phyloP scores from a whole-genome alignment of 2,329 filamentous ascomycete species.

The Pezicula neosporulosa region DNA sequence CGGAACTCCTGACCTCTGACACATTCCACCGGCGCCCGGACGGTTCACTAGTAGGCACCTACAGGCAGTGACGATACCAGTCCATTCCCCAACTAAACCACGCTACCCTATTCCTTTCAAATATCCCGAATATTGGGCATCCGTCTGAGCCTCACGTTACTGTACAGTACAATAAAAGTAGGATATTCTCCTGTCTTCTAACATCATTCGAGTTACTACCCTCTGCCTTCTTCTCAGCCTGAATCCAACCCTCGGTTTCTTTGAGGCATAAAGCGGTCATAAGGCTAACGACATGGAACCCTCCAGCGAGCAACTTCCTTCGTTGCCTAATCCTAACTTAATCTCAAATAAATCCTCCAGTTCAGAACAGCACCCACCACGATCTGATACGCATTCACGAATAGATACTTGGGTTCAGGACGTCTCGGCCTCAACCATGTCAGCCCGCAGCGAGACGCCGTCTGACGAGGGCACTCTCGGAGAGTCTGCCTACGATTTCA shows the following conservation, averaged over 20 bases:
- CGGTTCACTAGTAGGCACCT: too few relatives aligned
- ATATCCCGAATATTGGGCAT: too few relatives aligned
- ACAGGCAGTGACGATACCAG: too few relatives aligned
- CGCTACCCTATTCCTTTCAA: too few relatives aligned
- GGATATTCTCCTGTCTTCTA: too few relatives aligned
- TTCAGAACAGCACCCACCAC: constrained; percentile 20
- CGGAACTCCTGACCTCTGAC: too few relatives aligned
- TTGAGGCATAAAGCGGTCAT: constrained; percentile 1
- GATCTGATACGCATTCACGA: constrained; percentile 21
- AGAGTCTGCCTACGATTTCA: constrained; percentile 30
- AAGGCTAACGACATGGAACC: constrained; percentile 29
- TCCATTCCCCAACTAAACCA: too few relatives aligned
- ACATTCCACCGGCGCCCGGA: too few relatives aligned
- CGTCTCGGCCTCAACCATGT: constrained; percentile 22
- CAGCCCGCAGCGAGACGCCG: constrained; percentile 20
- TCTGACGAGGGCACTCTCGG: constrained; percentile 26
- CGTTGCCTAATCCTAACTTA: constrained; percentile 7
- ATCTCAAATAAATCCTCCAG: constrained; percentile 10
- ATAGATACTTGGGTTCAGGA: constrained; percentile 25
- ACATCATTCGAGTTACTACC: too few relatives aligned
- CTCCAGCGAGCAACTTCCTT: constrained; percentile 18
- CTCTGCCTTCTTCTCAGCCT: too few relatives aligned
- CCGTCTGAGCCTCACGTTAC: too few relatives aligned
- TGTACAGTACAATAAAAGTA: too few relatives aligned
- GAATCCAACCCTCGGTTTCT: not conserved